Conservation (phyloP, 1,139 yeast genomes). For the Suhomyces terraborum region DNA sequence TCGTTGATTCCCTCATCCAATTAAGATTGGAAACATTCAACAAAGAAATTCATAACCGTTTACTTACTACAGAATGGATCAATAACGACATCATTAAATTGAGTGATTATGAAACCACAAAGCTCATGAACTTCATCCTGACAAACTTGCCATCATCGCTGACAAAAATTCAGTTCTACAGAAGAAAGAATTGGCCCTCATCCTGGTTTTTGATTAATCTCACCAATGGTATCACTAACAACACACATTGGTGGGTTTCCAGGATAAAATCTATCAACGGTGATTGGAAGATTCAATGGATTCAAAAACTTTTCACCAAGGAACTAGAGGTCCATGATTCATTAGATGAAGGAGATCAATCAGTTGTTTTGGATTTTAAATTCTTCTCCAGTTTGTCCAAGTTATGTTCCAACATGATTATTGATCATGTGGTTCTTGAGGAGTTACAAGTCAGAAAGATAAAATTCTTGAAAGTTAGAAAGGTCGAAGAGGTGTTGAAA, state of each 20-base stretch:
- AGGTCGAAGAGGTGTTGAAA: slow-evolving; percentile 11
- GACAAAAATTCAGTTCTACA: slow-evolving; percentile 49
- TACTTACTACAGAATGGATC: slow-evolving; percentile 69
- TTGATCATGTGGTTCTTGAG: slow-evolving; percentile 63
- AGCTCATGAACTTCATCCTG: slow-evolving; percentile 23
- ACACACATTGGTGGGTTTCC: slow-evolving; percentile 64
- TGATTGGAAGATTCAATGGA: slow-evolving; percentile 64
- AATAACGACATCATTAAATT: slow-evolving; percentile 56
- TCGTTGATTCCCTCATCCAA: slow-evolving; percentile 43
- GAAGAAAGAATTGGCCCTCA: slow-evolving; percentile 70
- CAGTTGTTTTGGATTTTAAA: slow-evolving; percentile 40
- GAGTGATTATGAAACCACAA: slow-evolving; percentile 37
- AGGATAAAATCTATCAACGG: slow-evolving; percentile 61
- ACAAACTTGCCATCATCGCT: slow-evolving; percentile 15
- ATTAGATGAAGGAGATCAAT: slow-evolving; percentile 18
- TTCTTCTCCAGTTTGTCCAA: slow-evolving; percentile 53
- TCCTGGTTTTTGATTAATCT: slow-evolving; percentile 65
- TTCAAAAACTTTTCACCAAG: slow-evolving; percentile 27
- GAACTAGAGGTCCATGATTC: slow-evolving; percentile 16
- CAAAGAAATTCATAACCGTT: slow-evolving; percentile 53
- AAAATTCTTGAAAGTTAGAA: slow-evolving; percentile 32
- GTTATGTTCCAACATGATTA: slow-evolving; percentile 57
- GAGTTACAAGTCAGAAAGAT: slow-evolving; percentile 52
- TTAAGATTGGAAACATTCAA: slow-evolving; percentile 57
- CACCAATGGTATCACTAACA: slow-evolving; percentile 47